Evolutionary conservation across 1,139 yeast genomes (phyloP).

Genomic region (Candida buenavistaensis): DNA sequence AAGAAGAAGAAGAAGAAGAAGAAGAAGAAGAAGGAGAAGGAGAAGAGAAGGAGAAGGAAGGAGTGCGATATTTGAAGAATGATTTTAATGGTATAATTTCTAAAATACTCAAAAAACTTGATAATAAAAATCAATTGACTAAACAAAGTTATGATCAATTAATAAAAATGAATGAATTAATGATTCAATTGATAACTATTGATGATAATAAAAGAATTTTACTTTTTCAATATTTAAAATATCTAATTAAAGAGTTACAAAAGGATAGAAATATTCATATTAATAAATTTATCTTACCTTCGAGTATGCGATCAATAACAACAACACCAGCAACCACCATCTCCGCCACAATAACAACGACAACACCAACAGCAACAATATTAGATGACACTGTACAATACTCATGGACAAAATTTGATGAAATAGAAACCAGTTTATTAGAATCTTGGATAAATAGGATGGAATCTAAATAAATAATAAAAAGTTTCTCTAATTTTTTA

Average conservation of each 20-base stretch:
- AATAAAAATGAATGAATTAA: slow-evolving; percentile 31
- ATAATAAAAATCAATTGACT: slow-evolving; percentile 30
- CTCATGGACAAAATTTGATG: slow-evolving; percentile 32
- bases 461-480: too few relatives aligned
- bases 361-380: background rate
- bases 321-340: too few relatives aligned
- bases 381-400: background rate
- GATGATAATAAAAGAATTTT: slow-evolving; percentile 28
- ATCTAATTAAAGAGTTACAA: slow-evolving; percentile 38
- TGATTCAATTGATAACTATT: slow-evolving; percentile 25
- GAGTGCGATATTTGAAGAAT: slow-evolving; percentile 37
- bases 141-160: slow-evolving; percentile 39
- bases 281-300: slow-evolving; percentile 38
- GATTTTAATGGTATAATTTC: slow-evolving; percentile 36
- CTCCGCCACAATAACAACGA: slow-evolving; percentile 11
- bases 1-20: background rate
- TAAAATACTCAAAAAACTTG: slow-evolving; percentile 38
- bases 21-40: background rate
- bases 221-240: slow-evolving; percentile 42
- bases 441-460: slow-evolving; percentile 47
- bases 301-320: slow-evolving; percentile 14
- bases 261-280: slow-evolving; percentile 16
- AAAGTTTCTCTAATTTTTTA: too few relatives aligned
- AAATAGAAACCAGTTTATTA: slow-evolving; percentile 43
- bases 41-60: slow-evolving; percentile 2